Evolutionary conservation across 768 basidiomycete genomes (phyloP).

Genomic region (Podaxis sp.): DNA sequence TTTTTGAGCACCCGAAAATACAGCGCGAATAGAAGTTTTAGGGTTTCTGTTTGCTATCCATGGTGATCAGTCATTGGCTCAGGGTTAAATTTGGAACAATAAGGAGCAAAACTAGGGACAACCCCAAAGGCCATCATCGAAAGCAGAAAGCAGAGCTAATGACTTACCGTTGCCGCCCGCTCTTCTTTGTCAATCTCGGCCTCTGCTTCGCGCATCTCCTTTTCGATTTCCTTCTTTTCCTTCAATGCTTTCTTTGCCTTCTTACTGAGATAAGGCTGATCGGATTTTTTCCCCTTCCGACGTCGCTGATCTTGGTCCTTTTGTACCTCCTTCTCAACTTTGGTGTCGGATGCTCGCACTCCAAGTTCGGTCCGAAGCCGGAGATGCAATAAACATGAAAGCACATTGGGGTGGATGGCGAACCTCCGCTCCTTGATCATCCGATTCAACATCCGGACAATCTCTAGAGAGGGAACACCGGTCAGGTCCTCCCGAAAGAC

Average conservation of each 20-base stretch:
- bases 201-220: conserved; percentile 92
- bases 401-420: conserved; percentile 85
- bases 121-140: not conserved
- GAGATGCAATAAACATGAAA: conserved; percentile 81
- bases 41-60: conserved; percentile 91
- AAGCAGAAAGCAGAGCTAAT: conserved; percentile 8
- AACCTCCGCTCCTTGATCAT: conserved; percentile 96
- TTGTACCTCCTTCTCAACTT: conserved; percentile 50
- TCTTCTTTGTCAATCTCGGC: conserved; percentile 94
- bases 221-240: conserved; percentile 87
- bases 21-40: conserved; percentile 94
- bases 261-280: conserved; percentile 84
- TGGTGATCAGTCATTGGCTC: conserved; percentile 14
- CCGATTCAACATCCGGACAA: conserved; percentile 87
- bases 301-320: conserved; percentile 45
- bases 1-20: conserved; percentile 96
- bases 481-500: conserved; percentile 84
- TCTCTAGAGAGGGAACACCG: conserved; percentile 80
- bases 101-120: not conserved
- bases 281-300: conserved; percentile 58
- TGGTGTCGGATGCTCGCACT: conserved; percentile 73
- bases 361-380: conserved; percentile 86
- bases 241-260: conserved; percentile 83
- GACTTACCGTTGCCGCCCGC: conserved; percentile 72
- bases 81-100: conserved; percentile 7